These are phyloP conservation scores for Obelidium mucronatum DNA, from an alignment of 192 early-diverging fungal genomes.

Conservation along the genomic window DNA sequence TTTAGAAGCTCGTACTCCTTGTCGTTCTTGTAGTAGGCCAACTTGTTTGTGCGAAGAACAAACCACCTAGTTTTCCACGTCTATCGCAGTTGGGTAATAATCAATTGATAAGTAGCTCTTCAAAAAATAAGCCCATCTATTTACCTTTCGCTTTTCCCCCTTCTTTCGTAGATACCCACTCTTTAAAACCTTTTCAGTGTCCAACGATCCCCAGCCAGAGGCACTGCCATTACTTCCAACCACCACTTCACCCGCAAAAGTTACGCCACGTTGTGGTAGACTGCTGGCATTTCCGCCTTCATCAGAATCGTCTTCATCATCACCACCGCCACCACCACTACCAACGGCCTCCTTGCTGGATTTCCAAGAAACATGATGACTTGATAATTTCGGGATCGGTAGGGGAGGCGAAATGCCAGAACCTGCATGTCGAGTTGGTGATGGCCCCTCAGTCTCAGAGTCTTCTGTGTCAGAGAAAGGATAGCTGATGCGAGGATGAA, in stretches of 20 bases:
- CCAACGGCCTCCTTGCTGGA: background rate
- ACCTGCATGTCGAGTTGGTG: constrained; percentile 11
- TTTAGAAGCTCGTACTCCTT: constrained; percentile 84
- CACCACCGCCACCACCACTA: background rate
- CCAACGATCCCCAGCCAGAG: constrained; percentile 18
- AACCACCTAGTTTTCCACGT: constrained; percentile 90
- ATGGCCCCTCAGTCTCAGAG: constrained; percentile 24
- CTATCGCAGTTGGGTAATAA: constrained; percentile 46
- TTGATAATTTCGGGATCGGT: background rate
- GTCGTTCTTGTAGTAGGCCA: constrained; percentile 87
- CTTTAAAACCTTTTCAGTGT: constrained; percentile 38
- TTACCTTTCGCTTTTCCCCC: constrained; percentile 55
- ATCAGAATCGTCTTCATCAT: constrained; percentile 36
- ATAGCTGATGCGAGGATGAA: constrained; percentile 40
- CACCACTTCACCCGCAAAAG: background rate
- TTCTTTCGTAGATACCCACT: constrained; percentile 55
- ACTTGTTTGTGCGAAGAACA: constrained; percentile 76
- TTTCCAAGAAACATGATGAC: background rate
- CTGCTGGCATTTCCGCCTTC: too few species aligned
- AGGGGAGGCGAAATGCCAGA: background rate
- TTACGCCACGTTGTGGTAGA: constrained; percentile 5
- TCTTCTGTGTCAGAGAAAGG: constrained; percentile 61
- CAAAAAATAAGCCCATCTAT: background rate
- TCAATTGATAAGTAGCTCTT: background rate
- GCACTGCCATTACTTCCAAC: background rate